A percentile compares a stretch with the other conserved stretches of the same genome.
Evolutionary conservation across 2,329 filamentous ascomycete genomes (phyloP).

Genomic region (Epichloe gansuensis): DNA sequence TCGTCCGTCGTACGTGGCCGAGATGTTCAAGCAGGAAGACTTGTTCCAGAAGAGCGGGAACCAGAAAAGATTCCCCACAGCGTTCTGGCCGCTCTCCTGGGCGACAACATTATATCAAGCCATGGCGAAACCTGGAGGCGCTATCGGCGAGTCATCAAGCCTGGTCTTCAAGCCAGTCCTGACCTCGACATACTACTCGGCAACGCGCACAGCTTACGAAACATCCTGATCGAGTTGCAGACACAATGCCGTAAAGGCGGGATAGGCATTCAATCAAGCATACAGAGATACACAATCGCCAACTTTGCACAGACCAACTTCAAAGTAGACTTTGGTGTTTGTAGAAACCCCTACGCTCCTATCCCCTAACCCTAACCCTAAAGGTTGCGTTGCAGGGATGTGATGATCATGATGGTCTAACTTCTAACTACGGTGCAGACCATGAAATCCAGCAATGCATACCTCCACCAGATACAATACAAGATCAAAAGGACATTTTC

Average conservation of each 20-base stretch:
- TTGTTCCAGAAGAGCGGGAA: slow-evolving; percentile 27
- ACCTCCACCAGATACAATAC: slow-evolving; percentile 14
- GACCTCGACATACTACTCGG: slow-evolving; percentile 12
- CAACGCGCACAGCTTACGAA: slow-evolving; percentile 15
- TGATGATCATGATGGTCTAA: neutral
- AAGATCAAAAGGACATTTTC: slow-evolving; percentile 20
- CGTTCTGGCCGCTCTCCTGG: slow-evolving; percentile 24
- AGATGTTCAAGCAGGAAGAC: slow-evolving; percentile 23
- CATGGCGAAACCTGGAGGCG: slow-evolving; percentile 23
- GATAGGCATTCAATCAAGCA: slow-evolving; percentile 18
- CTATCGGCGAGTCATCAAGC: slow-evolving; percentile 24
- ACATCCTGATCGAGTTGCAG: slow-evolving; percentile 19
- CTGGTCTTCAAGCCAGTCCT: slow-evolving; percentile 19
- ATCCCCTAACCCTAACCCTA: too few species aligned
- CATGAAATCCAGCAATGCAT: slow-evolving; percentile 10
- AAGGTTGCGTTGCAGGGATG: neutral
- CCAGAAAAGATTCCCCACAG: slow-evolving; percentile 27
- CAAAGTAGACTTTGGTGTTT: slow-evolving; percentile 13
- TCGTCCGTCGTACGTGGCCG: slow-evolving; percentile 29
- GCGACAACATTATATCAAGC: slow-evolving; percentile 28
- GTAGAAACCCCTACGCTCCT: neutral
- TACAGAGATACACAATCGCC: slow-evolving; percentile 25
- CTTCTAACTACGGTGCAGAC: slow-evolving; percentile 9
- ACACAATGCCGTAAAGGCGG: slow-evolving; percentile 10
- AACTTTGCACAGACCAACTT: slow-evolving; percentile 22